These are phyloP conservation scores for Iris pallida DNA, from an alignment of 116 monocot genomes.

Conservation along the genomic window DNA sequence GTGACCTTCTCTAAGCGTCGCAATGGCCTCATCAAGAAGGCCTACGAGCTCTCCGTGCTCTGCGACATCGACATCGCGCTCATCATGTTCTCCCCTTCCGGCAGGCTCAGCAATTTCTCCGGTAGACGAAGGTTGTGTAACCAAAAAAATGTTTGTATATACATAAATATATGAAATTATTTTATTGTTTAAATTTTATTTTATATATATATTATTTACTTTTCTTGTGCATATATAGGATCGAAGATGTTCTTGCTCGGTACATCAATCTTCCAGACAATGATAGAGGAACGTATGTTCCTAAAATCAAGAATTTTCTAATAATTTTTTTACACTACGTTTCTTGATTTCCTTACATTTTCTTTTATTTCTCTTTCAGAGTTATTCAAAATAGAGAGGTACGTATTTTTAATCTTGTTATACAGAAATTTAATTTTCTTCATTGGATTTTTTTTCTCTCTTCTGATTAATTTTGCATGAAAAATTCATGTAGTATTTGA, in stretches of 20 bases:
- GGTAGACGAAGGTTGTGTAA: slow-evolving; percentile 13
- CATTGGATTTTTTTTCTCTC: neutral
- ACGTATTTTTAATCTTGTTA: slow-evolving; percentile 1
- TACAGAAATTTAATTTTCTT: neutral
- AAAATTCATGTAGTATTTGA: slow-evolving; percentile 40
- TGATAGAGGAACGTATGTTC: slow-evolving; percentile 49
- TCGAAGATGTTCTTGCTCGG: slow-evolving; percentile 58
- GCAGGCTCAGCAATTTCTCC: slow-evolving; percentile 17
- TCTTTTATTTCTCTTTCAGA: slow-evolving; percentile 8
- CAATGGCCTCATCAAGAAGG: slow-evolving; percentile 23
- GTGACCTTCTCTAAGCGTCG: slow-evolving; percentile 20
- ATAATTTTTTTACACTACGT: neutral
- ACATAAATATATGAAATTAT: neutral
- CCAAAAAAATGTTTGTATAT: neutral
- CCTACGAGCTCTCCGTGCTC: slow-evolving; percentile 19
- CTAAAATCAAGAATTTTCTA: neutral
- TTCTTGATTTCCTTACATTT: neutral
- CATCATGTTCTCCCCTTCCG: slow-evolving; percentile 21
- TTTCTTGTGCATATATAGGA: slow-evolving; percentile 24
- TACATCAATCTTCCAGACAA: slow-evolving; percentile 60
- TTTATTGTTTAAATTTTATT: neutral
- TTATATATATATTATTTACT: neutral
- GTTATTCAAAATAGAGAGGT: slow-evolving; percentile 38
- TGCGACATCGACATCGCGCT: slow-evolving; percentile 23
- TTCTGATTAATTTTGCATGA: slow-evolving; percentile 6